Conservation (phyloP, 352 stramenopile species). For the Elongisporangium undulatum region DNA sequence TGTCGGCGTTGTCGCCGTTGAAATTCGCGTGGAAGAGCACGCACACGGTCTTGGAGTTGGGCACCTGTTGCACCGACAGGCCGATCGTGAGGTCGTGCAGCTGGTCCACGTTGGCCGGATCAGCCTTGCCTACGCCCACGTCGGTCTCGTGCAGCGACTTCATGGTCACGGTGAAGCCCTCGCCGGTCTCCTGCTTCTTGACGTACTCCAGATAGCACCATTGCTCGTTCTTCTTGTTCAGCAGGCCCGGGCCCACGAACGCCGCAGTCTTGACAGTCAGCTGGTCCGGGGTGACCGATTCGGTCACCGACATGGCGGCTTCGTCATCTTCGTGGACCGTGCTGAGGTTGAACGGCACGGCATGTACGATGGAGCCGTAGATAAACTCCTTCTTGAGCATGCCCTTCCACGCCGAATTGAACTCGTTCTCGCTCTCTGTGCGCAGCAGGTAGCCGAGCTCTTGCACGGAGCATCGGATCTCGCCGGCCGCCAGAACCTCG, state of each 20-base stretch:
- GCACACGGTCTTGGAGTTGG: slow-evolving; percentile 24
- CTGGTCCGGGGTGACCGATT: slow-evolving; percentile 3
- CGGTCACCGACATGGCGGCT: neutral
- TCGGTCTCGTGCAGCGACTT: slow-evolving; percentile 24
- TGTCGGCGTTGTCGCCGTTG: slow-evolving; percentile 7
- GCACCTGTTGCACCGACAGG: slow-evolving; percentile 30
- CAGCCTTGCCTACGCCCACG: slow-evolving; percentile 31
- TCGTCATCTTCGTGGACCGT: neutral
- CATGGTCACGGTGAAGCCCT: slow-evolving; percentile 26
- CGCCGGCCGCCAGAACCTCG: slow-evolving; percentile 16
- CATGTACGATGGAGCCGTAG: slow-evolving; percentile 33
- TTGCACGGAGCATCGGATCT: slow-evolving; percentile 10
- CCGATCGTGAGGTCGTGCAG: slow-evolving; percentile 28
- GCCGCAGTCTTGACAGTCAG: slow-evolving; percentile 25
- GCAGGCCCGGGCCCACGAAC: slow-evolving; percentile 21
- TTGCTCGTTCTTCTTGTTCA: slow-evolving; percentile 26
- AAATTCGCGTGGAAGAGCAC: slow-evolving; percentile 37
- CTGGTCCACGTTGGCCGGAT: slow-evolving; percentile 30
- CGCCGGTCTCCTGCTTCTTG: slow-evolving; percentile 6
- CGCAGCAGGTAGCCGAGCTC: slow-evolving; percentile 22
- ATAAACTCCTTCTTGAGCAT: slow-evolving; percentile 25
- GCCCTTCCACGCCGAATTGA: slow-evolving; percentile 23
- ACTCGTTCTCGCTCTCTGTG: slow-evolving; percentile 24
- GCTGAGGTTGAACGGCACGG: slow-evolving; percentile 2
- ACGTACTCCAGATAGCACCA: slow-evolving; percentile 27